Evolutionary conservation across 163 green algal genomes (phyloP).

Genomic region (Coccomyxa subellipsoidea): DNA sequence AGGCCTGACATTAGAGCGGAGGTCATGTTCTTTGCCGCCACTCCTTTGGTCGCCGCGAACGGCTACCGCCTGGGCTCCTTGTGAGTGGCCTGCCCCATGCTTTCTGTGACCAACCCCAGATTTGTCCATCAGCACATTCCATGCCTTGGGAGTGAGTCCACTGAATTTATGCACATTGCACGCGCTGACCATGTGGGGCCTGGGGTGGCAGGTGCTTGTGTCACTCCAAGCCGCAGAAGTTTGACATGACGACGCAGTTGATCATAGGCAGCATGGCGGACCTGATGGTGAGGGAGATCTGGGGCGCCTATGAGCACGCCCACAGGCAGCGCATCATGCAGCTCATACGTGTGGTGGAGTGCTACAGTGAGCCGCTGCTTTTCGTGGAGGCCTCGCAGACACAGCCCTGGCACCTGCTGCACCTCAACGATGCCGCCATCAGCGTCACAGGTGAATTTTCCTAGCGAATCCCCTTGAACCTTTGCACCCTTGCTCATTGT

Average conservation of each 20-base stretch:
- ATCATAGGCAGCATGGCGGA: conserved; percentile 2
- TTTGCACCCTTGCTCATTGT: no score
- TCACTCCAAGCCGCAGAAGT: not conserved
- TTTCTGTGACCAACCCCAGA: no score
- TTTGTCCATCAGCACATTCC: no score
- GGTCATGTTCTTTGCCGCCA: not conserved
- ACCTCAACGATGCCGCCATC: not conserved
- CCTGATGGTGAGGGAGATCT: conserved; percentile 7
- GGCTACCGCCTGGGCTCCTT: not conserved
- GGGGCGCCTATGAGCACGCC: conserved; percentile 1
- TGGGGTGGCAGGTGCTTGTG: not conserved
- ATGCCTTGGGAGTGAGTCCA: no score
- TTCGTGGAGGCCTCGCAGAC: conserved; percentile 2
- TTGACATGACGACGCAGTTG: not conserved
- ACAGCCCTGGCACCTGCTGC: not conserved
- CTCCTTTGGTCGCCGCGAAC: not conserved
- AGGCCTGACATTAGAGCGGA: not conserved
- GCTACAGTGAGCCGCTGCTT: conserved; percentile 7
- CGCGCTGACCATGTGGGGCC: not conserved
- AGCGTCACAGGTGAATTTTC: not conserved
- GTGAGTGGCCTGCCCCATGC: not conserved
- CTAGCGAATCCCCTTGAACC: no score
- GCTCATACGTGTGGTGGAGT: conserved; percentile 7
- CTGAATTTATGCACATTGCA: no score
- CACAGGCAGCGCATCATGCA: conserved; percentile 5